Conservation (phyloP, 805 yeast genomes). For the Teunomyces kruisii region DNA sequence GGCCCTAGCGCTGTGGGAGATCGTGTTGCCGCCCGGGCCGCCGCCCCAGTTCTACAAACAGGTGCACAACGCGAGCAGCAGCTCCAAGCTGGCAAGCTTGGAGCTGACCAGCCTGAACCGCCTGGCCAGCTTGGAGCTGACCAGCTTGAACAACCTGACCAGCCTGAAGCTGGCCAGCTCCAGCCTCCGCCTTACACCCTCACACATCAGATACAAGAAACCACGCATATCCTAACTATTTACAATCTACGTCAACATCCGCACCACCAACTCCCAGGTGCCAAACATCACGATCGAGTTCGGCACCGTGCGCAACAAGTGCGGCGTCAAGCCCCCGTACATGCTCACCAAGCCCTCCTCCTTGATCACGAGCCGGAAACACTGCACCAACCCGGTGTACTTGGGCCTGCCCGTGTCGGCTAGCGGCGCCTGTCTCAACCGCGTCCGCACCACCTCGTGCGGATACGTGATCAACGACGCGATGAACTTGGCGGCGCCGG, state of each 20-base stretch:
- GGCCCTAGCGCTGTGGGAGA: constrained; percentile 15
- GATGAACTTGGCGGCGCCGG: constrained; percentile 91
- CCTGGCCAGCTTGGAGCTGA: too few species aligned
- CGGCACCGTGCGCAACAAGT: constrained; percentile 93
- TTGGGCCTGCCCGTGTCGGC: constrained; percentile 74
- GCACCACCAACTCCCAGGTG: constrained; percentile 81
- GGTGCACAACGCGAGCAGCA: constrained; percentile 31
- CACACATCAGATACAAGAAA: too few species aligned
- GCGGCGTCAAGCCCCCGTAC: constrained; percentile 98
- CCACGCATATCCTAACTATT: too few species aligned
- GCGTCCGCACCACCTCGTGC: constrained; percentile 94
- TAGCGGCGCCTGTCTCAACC: constrained; percentile 90
- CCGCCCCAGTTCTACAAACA: constrained; percentile 49
- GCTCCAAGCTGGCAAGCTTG: too few species aligned
- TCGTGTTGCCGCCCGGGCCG: constrained; percentile 39
- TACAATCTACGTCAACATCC: constrained; percentile 30
- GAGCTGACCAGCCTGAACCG: too few species aligned
- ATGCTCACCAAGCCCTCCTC: constrained; percentile 92
- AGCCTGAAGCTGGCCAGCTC: too few species aligned
- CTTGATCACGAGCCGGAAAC: constrained; percentile 78
- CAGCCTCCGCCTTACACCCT: too few species aligned
- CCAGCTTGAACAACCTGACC: too few species aligned
- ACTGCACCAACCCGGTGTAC: constrained; percentile 86
- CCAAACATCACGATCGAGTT: constrained; percentile 99
- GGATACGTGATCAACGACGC: constrained; percentile 95